phyloP scores from a whole-genome alignment of 805 yeast genomes.

The Hanseniaspora vineae region DNA sequence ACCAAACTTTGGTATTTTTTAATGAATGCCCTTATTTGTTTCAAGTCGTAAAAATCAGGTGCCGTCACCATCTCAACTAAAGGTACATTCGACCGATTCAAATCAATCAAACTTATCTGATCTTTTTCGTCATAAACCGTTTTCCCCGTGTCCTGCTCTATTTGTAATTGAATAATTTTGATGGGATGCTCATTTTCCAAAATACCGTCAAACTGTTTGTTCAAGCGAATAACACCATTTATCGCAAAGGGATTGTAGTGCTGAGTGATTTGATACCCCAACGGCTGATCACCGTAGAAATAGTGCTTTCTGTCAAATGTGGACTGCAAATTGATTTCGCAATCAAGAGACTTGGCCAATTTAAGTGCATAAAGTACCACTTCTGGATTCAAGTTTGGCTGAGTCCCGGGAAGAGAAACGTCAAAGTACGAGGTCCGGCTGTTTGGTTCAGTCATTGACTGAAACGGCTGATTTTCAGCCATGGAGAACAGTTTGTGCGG shows the following conservation, averaged over 20 bases:
- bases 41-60: constrained; percentile 64
- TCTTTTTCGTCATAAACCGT: constrained; percentile 27
- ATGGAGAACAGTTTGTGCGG: constrained; percentile 62
- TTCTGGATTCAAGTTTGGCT: constrained; percentile 67
- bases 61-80: constrained; percentile 82
- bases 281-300: constrained; percentile 91
- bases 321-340: constrained; percentile 39
- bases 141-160: constrained; percentile 93
- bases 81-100: constrained; percentile 77
- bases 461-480: constrained; percentile 34
- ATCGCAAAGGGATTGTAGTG: constrained; percentile 67
- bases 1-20: constrained; percentile 68
- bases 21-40: constrained; percentile 65
- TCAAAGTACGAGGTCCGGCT: constrained; percentile 65
- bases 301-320: constrained; percentile 90
- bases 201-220: constrained; percentile 40
- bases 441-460: constrained; percentile 44
- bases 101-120: constrained; percentile 42
- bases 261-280: constrained; percentile 94
- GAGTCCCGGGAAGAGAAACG: constrained; percentile 84
- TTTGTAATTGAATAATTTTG: constrained; percentile 65
- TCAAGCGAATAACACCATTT: constrained; percentile 45
- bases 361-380: constrained; percentile 58
- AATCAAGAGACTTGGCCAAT: constrained; percentile 56
- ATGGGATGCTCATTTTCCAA: constrained; percentile 33